Evolutionary conservation across 257 asterid genomes (phyloP), one percentile per base, ranked within the genome.

Genomic region (Parsonsia alboflavescens): DNA sequence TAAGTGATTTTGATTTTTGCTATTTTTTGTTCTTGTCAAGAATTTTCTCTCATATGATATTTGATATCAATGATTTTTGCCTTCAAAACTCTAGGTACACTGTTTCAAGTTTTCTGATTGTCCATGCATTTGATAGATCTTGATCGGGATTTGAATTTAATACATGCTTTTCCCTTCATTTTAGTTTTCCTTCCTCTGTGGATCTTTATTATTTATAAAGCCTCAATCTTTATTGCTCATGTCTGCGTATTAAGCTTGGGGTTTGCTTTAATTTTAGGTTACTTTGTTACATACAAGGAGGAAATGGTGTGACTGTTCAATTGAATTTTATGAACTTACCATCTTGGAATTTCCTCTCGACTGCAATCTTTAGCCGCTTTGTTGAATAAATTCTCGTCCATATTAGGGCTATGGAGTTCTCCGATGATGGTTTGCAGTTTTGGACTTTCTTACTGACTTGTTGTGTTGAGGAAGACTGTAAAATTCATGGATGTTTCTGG

Each of bases 51-150:
- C n/a, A 0, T 36, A 4, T 70, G 66, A 33, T 33, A 33, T 33
- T 16, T 49, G 54, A 5, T 26, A 17, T 64, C 64, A 65, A 33
- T 75, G 68, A 15, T 78, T 68, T 78, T 44, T 26, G 71, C 52
- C 72, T 48, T 68, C 46, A 73, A 66, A 58, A 28, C 49, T 7
- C 56, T 68, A 74, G 69, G 71, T 63, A 63, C 61, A 22, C 71
- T n/a, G 72, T 70, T 24, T 70, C 48, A 46, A 76, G 75, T 53
- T 16, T 24, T 68, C 41, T 44, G 75, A 69, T 74, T 74, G 61
- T 71, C 28, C 52, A 49, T 59, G 82, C n/a, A 39, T 45, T 74
- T 48, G 59, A 48, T 68, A 64, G 82, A 71, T 73, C 78, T 61
- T 70, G 4, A 45, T 7, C 17, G 5, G 13, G 49, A 36, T 68